Conservation (phyloP, 208 protist genomes). For the Kentomonas sorsogonicus region DNA sequence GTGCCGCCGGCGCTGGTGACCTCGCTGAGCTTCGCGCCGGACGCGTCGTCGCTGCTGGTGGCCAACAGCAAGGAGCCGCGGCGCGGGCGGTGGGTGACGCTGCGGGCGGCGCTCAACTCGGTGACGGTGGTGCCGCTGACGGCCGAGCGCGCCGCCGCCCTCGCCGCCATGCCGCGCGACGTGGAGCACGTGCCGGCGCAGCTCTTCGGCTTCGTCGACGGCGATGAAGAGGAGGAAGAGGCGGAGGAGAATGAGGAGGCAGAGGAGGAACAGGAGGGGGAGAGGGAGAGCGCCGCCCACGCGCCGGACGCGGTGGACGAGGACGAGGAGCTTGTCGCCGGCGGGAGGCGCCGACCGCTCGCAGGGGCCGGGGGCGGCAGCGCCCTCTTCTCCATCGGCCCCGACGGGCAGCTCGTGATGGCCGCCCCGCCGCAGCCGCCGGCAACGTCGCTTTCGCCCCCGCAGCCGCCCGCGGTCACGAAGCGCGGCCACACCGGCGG, state of each 20-base stretch:
- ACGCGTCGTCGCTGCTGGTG: slow-evolving; percentile 46
- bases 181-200: slow-evolving; percentile 75
- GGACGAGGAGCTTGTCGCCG: slow-evolving; percentile 12
- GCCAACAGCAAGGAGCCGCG: slow-evolving; percentile 76
- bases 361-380: slow-evolving; percentile 9
- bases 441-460: neutral
- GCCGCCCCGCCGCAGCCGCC: neutral
- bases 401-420: slow-evolving; percentile 42
- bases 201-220: slow-evolving; percentile 55
- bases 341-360: neutral
- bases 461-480: neutral
- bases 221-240: slow-evolving; percentile 21
- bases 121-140: slow-evolving; percentile 76
- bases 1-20: slow-evolving; percentile 70
- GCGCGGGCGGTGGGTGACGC: slow-evolving; percentile 80
- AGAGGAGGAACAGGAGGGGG: slow-evolving; percentile 13
- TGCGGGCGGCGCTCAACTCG: slow-evolving; percentile 60
- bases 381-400: slow-evolving; percentile 35
- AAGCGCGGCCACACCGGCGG: slow-evolving; percentile 15
- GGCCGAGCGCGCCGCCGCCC: slow-evolving; percentile 11
- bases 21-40: slow-evolving; percentile 53
- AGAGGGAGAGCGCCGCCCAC: slow-evolving; percentile 8
- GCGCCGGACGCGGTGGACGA: slow-evolving; percentile 1
- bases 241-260: slow-evolving; percentile 3
- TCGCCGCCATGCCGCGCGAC: slow-evolving; percentile 20